Evolutionary conservation across 1,284 basidiomycete species (phyloP).

Genomic region (Trichosporon sp.): DNA sequence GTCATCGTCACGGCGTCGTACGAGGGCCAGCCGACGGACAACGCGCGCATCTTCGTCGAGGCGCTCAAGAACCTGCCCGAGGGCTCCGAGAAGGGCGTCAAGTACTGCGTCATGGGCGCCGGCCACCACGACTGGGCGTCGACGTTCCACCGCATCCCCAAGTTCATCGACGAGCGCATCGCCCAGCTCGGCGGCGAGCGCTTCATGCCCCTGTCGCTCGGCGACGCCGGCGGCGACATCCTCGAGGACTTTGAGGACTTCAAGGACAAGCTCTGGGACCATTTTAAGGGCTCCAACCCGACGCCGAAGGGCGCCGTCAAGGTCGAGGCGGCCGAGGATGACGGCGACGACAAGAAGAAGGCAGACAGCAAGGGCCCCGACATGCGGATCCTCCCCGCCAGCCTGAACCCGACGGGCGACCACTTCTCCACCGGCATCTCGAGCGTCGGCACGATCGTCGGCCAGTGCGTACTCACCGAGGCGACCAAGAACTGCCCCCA

Average conservation of each 20-base stretch:
- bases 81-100: constrained; percentile 43
- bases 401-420: constrained; percentile 13
- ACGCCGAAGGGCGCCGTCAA: background rate
- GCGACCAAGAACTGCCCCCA: constrained; percentile 13
- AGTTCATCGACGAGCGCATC: constrained; percentile 51
- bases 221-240: constrained; percentile 50
- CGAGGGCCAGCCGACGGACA: constrained; percentile 50
- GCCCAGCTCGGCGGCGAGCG: constrained; percentile 51
- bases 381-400: constrained; percentile 6
- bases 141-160: constrained; percentile 57
- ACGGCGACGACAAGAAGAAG: constrained; percentile 20
- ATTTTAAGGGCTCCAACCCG: constrained; percentile 25
- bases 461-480: constrained; percentile 19
- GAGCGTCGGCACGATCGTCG: constrained; percentile 15
- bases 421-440: constrained; percentile 10
- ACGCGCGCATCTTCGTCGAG: constrained; percentile 21
- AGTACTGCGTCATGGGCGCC: constrained; percentile 57
- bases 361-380: background rate
- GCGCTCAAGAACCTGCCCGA: constrained; percentile 8
- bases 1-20: constrained; percentile 57
- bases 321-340: background rate
- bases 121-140: constrained; percentile 58
- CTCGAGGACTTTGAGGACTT: constrained; percentile 55
- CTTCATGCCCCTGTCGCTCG: constrained; percentile 32
- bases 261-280: constrained; percentile 51